Percentiles rank a stretch among this genome's conserved stretches.
phyloP scores from a whole-genome alignment of 257 asterid genomes.

The Anisodus acutangulus region DNA sequence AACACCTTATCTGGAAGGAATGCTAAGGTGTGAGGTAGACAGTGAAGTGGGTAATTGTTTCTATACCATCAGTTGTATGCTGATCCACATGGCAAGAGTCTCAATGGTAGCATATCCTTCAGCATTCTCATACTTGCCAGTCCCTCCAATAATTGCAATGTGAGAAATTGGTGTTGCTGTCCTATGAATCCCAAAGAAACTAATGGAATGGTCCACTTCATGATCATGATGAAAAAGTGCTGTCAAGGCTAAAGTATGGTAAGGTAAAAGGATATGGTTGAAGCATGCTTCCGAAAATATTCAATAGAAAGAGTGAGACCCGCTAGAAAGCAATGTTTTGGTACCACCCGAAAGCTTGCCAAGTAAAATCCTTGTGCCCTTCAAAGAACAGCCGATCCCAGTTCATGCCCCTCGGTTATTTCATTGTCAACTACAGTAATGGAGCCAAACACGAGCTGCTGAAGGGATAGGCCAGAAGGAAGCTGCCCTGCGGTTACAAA shows the following conservation, averaged over 20 bases:
- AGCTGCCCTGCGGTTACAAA: slow-evolving; percentile 81
- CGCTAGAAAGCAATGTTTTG: not conserved
- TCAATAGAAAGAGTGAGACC: no score
- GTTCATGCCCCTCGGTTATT: slow-evolving; percentile 74
- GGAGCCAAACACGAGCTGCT: slow-evolving; percentile 84
- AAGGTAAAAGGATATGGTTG: not conserved
- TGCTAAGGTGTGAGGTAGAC: slow-evolving; percentile 57
- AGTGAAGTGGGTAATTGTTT: slow-evolving; percentile 78
- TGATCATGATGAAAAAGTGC: slow-evolving; percentile 41
- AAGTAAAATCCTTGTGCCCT: slow-evolving; percentile 79
- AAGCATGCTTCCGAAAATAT: no score
- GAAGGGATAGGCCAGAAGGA: slow-evolving; percentile 71
- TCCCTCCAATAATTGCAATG: slow-evolving; percentile 79
- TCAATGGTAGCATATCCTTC: slow-evolving; percentile 73
- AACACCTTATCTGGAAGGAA: not conserved
- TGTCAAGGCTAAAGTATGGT: slow-evolving; percentile 68
- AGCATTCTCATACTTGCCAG: slow-evolving; percentile 73
- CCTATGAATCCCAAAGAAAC: slow-evolving; percentile 59
- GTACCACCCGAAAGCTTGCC: slow-evolving; percentile 78
- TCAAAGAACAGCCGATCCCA: slow-evolving; percentile 67
- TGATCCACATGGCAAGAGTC: slow-evolving; percentile 64
- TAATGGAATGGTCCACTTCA: no score
- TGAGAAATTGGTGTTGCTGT: slow-evolving; percentile 81
- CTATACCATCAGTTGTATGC: slow-evolving; percentile 77
- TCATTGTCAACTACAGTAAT: slow-evolving; percentile 81